A percentile compares a stretch with the other conserved stretches of the same genome.
phyloP scores from a whole-genome alignment of 202 grass and related monocot species.

The Zoysia matrella region DNA sequence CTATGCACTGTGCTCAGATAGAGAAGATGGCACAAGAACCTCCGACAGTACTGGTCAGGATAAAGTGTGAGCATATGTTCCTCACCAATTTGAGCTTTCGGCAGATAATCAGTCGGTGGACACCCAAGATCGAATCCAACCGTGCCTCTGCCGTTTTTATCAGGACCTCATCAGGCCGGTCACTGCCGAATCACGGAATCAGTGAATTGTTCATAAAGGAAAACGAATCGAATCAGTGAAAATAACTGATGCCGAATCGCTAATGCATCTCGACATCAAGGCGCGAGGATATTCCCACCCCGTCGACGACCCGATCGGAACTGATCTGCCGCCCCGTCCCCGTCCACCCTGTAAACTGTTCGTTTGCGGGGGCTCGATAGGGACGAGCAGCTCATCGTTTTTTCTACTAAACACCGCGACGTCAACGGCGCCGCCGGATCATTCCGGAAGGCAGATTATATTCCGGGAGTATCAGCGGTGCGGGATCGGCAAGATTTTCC shows the following conservation, averaged over 20 bases:
- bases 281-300: slow-evolving; percentile 31
- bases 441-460: background rate
- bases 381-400: slow-evolving; percentile 23
- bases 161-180: background rate
- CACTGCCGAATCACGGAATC: background rate
- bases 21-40: background rate
- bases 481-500: background rate
- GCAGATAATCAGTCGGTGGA: background rate
- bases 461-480: slow-evolving; percentile 33
- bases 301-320: slow-evolving; percentile 3
- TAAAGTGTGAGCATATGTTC: slow-evolving; percentile 33
- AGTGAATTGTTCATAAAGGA: background rate
- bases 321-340: background rate
- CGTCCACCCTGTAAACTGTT: background rate
- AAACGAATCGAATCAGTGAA: background rate
- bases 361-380: background rate
- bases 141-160: background rate
- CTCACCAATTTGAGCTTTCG: slow-evolving; percentile 24
- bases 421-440: slow-evolving; percentile 21
- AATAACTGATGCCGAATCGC: background rate
- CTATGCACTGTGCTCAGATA: background rate
- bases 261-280: slow-evolving; percentile 28
- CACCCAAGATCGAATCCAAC: background rate
- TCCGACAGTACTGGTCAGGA: background rate
- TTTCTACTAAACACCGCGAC: slow-evolving; percentile 26